These are phyloP conservation scores for Volvox reticuliferus DNA, from an alignment of 139 green algal species.

Conservation along the genomic window DNA sequence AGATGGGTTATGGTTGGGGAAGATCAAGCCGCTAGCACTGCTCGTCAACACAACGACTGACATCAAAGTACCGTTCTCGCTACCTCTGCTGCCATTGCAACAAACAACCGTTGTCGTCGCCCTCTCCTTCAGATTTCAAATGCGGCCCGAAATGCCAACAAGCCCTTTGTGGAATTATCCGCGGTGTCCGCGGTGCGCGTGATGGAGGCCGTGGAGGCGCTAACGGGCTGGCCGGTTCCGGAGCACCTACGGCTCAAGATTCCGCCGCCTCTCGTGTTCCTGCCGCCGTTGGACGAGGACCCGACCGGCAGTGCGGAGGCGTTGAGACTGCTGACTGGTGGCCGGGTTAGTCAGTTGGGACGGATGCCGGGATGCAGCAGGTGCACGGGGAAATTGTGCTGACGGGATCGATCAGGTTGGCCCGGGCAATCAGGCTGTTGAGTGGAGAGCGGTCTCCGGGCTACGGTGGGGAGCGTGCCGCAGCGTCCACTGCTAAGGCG, in stretches of 20 bases:
- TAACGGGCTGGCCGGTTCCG: constrained; percentile 17
- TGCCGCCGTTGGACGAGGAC: constrained; percentile 18
- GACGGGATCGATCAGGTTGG: too few relatives aligned
- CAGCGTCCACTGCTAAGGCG: too few relatives aligned
- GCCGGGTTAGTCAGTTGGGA: neutral
- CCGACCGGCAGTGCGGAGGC: neutral
- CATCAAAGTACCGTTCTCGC: too few relatives aligned
- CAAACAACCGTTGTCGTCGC: neutral
- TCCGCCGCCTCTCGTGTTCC: neutral
- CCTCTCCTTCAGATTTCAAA: neutral
- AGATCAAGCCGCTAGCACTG: too few relatives aligned
- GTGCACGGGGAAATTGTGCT: too few relatives aligned
- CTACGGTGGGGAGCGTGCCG: too few relatives aligned
- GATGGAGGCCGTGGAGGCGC: constrained; percentile 5
- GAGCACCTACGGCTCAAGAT: neutral
- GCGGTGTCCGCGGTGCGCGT: constrained; percentile 1
- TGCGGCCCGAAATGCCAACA: constrained; percentile 20
- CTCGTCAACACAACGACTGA: too few relatives aligned
- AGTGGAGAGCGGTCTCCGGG: too few relatives aligned
- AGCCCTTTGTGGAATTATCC: constrained; percentile 22
- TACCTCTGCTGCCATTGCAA: too few relatives aligned
- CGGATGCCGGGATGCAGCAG: too few relatives aligned
- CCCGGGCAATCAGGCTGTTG: too few relatives aligned
- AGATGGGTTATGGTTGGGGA: too few relatives aligned
- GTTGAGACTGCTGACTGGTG: neutral